A percentile compares a stretch with the other conserved stretches of the same genome.
Conservation (phyloP, 805 yeast genomes). For the Spencermartinsiella europaea region DNA sequence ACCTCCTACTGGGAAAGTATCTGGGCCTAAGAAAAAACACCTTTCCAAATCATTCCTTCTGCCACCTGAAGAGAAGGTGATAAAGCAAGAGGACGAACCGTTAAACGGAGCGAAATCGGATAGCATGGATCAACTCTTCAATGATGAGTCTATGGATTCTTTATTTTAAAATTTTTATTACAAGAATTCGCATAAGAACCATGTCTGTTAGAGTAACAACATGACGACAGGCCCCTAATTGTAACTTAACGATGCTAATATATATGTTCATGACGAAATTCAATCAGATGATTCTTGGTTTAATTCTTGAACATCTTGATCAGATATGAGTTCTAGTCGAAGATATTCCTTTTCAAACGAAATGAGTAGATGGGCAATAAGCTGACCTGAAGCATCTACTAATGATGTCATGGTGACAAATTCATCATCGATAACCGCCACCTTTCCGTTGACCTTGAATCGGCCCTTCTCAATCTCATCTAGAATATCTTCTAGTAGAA, state of each 20-base stretch:
- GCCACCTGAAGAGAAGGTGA: not conserved
- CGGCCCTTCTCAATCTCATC: not conserved
- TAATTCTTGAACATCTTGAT: not conserved
- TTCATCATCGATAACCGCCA: not conserved
- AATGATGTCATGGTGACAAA: not conserved
- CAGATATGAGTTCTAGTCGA: not conserved
- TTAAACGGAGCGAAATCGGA: not conserved
- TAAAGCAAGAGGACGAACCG: not conserved
- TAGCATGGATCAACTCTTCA: not conserved
- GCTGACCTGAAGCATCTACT: not conserved
- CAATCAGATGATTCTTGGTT: not conserved
- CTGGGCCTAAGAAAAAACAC: constrained; percentile 53
- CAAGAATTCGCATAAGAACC: too few species aligned
- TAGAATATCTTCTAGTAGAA: not conserved
- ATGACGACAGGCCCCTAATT: too few species aligned
- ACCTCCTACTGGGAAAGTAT: constrained; percentile 86
- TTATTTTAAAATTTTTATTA: constrained; percentile 6
- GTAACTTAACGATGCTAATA: too few species aligned
- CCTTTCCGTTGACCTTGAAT: not conserved
- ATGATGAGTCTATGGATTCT: constrained; percentile 14
- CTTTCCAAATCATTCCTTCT: constrained; percentile 22
- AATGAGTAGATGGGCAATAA: not conserved
- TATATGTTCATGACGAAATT: too few species aligned
- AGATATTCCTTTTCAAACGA: not conserved
- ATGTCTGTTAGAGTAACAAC: too few species aligned